Conservation (phyloP, 768 basidiomycete genomes). For the Termitomyces sp. region DNA sequence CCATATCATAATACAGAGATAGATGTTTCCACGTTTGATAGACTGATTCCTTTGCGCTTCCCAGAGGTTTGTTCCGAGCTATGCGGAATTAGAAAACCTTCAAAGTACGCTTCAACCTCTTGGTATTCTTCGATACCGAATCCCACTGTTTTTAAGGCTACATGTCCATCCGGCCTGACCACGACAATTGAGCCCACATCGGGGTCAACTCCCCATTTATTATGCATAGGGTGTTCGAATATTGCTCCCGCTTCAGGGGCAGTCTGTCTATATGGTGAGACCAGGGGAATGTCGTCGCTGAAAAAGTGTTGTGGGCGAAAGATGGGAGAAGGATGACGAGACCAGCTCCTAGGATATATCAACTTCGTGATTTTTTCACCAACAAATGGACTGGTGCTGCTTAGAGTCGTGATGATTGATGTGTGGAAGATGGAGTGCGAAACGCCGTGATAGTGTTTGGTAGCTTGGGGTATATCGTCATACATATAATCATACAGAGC, state of each 20-base stretch:
- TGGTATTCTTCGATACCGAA: slow-evolving; percentile 8
- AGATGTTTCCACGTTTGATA: background rate
- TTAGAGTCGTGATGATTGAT: slow-evolving; percentile 6
- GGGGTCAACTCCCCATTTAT: slow-evolving; percentile 12
- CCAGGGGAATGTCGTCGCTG: slow-evolving; percentile 11
- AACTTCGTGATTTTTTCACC: slow-evolving; percentile 6
- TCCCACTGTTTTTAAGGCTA: slow-evolving; percentile 8
- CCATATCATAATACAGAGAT: background rate
- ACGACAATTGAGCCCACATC: slow-evolving; percentile 11
- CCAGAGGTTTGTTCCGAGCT: background rate
- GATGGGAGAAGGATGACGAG: slow-evolving; percentile 3
- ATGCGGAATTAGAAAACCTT: slow-evolving; percentile 5
- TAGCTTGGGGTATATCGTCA: slow-evolving; percentile 14
- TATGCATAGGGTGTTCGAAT: slow-evolving; percentile 13
- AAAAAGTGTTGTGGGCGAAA: slow-evolving; percentile 13
- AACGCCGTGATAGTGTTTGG: slow-evolving; percentile 6
- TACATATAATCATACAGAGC: slow-evolving; percentile 9
- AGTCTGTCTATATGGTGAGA: slow-evolving; percentile 12
- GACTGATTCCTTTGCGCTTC: background rate
- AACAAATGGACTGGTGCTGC: slow-evolving; percentile 8
- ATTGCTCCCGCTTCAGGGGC: slow-evolving; percentile 11
- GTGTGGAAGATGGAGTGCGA: slow-evolving; percentile 11
- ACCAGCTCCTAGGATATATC: slow-evolving; percentile 4
- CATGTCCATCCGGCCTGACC: slow-evolving; percentile 10
- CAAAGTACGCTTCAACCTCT: slow-evolving; percentile 11